Conservation (phyloP, 75 land plant genomes). For the Picea glauca region DNA sequence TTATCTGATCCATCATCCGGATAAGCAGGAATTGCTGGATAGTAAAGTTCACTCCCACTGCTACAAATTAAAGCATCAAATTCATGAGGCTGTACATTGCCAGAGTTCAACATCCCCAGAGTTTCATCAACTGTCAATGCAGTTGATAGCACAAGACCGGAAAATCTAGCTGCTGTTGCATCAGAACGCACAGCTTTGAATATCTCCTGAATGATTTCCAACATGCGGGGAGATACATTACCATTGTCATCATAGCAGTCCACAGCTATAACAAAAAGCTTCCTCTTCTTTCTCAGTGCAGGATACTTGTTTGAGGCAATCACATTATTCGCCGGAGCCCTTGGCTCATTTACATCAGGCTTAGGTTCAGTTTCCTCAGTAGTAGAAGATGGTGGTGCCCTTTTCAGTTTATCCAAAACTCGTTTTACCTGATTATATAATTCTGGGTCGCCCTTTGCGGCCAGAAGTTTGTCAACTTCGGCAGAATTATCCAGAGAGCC, state of each 20-base stretch:
- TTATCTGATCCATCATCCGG: slow-evolving; percentile 42
- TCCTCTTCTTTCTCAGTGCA: slow-evolving; percentile 39
- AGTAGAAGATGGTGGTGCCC: slow-evolving; percentile 15
- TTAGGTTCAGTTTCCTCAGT: slow-evolving; percentile 13
- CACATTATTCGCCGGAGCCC: slow-evolving; percentile 7
- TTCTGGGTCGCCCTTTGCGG: slow-evolving; percentile 22
- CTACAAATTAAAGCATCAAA: slow-evolving; percentile 86
- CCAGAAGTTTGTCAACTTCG: slow-evolving; percentile 24
- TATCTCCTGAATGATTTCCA: slow-evolving; percentile 51
- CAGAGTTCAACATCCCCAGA: slow-evolving; percentile 40
- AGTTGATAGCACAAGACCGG: slow-evolving; percentile 72
- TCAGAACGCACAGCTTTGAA: slow-evolving; percentile 49
- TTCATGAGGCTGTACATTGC: slow-evolving; percentile 39
- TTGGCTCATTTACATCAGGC: background rate
- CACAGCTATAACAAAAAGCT: slow-evolving; percentile 68
- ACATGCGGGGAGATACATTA: slow-evolving; percentile 46
- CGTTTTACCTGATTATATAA: slow-evolving; percentile 48
- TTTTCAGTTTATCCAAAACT: slow-evolving; percentile 44
- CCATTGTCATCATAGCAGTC: slow-evolving; percentile 64
- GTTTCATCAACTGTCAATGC: slow-evolving; percentile 67
- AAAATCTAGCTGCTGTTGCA: slow-evolving; percentile 33
- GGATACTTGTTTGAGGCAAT: slow-evolving; percentile 32
- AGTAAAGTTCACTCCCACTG: slow-evolving; percentile 83
- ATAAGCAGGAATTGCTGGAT: slow-evolving; percentile 41
- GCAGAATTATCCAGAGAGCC: slow-evolving; percentile 28